These are phyloP conservation scores for Aspergillus sp. DNA, from an alignment of 2,329 filamentous ascomycete genomes.

Conservation along the genomic window DNA sequence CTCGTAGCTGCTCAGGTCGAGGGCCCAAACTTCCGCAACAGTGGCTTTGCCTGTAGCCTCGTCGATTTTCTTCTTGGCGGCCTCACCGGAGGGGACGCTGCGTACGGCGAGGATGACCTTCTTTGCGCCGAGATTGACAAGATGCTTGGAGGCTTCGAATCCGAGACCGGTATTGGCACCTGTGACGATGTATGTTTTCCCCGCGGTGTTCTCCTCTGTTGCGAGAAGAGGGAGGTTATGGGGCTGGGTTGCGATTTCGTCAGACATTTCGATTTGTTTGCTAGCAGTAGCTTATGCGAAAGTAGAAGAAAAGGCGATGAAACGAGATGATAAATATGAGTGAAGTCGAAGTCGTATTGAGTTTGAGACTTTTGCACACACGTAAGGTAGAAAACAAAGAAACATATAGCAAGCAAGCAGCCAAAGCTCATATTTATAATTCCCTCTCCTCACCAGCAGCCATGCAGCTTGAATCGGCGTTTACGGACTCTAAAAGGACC, in stretches of 20 bases:
- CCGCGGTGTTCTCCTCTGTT: background rate
- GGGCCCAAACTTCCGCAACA: background rate
- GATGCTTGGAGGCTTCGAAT: background rate
- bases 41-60: background rate
- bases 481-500: background rate
- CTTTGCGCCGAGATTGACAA: slow-evolving; percentile 5
- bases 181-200: slow-evolving; percentile 1
- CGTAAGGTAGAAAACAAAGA: background rate
- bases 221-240: slow-evolving; percentile 2
- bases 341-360: background rate
- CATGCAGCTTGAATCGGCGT: background rate
- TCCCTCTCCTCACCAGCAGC: background rate
- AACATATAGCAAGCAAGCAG: background rate
- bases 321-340: no score
- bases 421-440: background rate
- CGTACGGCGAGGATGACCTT: slow-evolving; percentile 7
- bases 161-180: slow-evolving; percentile 9
- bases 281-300: no score
- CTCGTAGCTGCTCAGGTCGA: background rate
- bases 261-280: background rate
- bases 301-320: no score
- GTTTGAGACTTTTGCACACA: background rate
- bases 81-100: background rate
- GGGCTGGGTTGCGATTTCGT: background rate
- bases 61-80: slow-evolving; percentile 3